Evolutionary conservation across 176 grass and related monocot genomes (phyloP), one percentile per base, ranked within the genome.

Genomic region (Areca catechu): DNA sequence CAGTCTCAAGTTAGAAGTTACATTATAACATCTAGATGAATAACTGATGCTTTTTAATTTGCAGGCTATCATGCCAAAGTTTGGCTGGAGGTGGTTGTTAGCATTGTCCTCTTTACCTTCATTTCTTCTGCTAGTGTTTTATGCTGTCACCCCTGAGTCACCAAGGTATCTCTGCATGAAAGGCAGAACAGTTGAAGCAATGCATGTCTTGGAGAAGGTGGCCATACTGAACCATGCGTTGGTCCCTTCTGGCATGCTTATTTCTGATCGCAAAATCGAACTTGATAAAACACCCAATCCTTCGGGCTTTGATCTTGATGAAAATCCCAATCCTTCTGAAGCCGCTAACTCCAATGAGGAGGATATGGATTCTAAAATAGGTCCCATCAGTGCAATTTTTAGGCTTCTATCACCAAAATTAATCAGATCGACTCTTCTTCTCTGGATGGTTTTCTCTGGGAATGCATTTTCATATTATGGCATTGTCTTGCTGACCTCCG

Each of bases 381-480:
- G 80, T 60, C 78, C 68, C 25, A 30, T 80, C 20, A 85, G 67
- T 61, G 74, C 86, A 25, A 70, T 88, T 55, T 74, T 79, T 56
- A 75, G 69, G 51, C 92, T 91, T 77, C 71, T 97, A 65, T 89
- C 86, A 16, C 92, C 92, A 34, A 97, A 88, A 61, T 64, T 91
- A 75, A 24, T 90, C 55, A 69, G 66, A 72, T 81, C 83, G 47
- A 91, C 71, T 48, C 58, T 97, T 77, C 78, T 97, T 62, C 80
- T 91, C 57, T 97, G 92, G 92, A 75, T 62, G 4, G 92, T 90
- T 24, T 96, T 82, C 62, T 81, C 87, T 55, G 83, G 86, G 10
- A 87, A 88, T 49, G 92, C 92, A 14, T 96, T 96, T 83, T 75
- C 83, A 53, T 96, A 96, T 63, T 96, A 96, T 15, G 92, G 86